A percentile compares a stretch with the other conserved stretches of the same genome.
Conservation (phyloP, 2,329 filamentous ascomycete genomes). For the Penicillium concentricum region DNA sequence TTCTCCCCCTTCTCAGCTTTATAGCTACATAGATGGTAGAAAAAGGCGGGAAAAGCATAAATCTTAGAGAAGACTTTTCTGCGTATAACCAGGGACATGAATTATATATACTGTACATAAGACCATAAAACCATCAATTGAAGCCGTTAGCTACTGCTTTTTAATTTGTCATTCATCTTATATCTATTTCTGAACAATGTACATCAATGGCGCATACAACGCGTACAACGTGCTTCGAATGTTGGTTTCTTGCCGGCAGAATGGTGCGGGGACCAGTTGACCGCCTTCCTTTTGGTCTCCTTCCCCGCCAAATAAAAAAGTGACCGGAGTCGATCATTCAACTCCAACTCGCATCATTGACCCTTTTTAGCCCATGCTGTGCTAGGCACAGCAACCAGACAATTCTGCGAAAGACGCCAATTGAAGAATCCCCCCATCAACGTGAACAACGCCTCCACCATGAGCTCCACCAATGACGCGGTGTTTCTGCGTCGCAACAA, state of each 20-base stretch:
- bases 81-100: no score
- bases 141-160: neutral
- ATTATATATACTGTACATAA: neutral
- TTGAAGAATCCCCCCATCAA: neutral
- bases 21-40: no score
- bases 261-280: constrained; percentile 9
- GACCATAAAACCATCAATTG: neutral
- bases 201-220: neutral
- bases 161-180: neutral
- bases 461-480: constrained; percentile 38
- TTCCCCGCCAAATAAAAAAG: constrained; percentile 24
- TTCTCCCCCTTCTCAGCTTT: no score
- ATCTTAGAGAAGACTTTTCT: no score
- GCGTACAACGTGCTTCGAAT: neutral
- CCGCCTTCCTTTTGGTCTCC: constrained; percentile 15
- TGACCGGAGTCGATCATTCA: neutral
- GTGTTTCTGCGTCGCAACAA: constrained; percentile 49
- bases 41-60: no score
- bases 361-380: constrained; percentile 22
- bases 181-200: neutral
- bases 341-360: neutral
- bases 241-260: constrained; percentile 5
- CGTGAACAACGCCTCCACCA: constrained; percentile 13
- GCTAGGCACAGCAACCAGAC: constrained; percentile 26
- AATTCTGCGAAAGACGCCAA: neutral